Conservation (phyloP, 2,329 filamentous ascomycete species). For the Fusarium nanum region DNA sequence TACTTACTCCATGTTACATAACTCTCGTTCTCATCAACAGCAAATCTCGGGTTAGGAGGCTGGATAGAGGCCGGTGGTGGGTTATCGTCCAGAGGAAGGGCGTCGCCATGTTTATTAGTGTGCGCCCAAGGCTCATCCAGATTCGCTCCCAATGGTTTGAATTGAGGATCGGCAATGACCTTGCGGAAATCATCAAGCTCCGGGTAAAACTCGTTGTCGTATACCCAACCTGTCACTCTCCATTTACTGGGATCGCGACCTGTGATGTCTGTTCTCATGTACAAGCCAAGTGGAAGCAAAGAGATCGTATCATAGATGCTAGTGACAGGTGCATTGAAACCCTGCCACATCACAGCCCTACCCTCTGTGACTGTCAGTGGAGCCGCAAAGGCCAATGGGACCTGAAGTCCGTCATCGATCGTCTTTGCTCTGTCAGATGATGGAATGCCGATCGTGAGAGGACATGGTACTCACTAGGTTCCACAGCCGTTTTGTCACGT, state of each 20-base stretch:
- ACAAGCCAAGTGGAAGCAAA: neutral
- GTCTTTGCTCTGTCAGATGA: neutral
- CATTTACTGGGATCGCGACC: neutral
- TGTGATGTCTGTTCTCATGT: neutral
- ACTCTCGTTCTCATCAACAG: neutral
- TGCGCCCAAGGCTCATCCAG: constrained; percentile 8
- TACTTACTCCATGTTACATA: constrained; percentile 9
- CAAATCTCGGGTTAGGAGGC: neutral
- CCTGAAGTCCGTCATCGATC: constrained; percentile 1
- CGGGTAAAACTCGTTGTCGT: neutral
- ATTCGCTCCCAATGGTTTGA: neutral
- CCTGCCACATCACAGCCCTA: constrained; percentile 12
- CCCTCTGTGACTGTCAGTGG: neutral
- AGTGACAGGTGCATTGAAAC: constrained; percentile 1
- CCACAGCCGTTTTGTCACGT: neutral
- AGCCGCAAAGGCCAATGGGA: neutral
- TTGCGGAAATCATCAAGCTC: neutral
- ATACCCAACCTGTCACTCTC: constrained; percentile 7
- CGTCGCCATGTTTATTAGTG: neutral
- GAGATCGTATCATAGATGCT: constrained; percentile 16
- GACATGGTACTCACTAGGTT: neutral
- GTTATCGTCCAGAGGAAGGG: neutral
- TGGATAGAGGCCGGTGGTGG: neutral
- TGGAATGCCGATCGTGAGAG: rapidly evolving
- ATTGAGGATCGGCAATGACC: neutral